Percentiles rank a stretch among this genome's conserved stretches.
phyloP scores from a whole-genome alignment of 352 stramenopile species.

The Aphanomyces cochlioides region DNA sequence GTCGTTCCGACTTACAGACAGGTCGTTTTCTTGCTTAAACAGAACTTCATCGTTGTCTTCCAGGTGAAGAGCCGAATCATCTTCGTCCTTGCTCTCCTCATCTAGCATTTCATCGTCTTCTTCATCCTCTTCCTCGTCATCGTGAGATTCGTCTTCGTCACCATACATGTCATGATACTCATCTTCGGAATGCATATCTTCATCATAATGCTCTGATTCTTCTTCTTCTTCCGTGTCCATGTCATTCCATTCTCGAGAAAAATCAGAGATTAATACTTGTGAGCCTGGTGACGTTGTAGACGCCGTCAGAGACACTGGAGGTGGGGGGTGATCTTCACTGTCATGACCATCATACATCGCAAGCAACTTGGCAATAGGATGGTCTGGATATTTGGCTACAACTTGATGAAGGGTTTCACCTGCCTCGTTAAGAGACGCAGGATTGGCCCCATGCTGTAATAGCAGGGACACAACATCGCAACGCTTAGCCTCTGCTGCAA shows the following conservation, averaged over 20 bases:
- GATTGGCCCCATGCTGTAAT: constrained; percentile 65
- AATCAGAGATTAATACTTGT: constrained; percentile 8
- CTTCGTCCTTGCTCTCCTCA: background rate
- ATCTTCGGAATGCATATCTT: constrained; percentile 50
- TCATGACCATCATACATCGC: constrained; percentile 12
- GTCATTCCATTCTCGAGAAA: constrained; percentile 33
- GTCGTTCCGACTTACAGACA: background rate
- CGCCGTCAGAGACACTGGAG: background rate
- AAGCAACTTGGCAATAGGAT: constrained; percentile 13
- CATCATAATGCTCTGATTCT: constrained; percentile 35
- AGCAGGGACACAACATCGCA: constrained; percentile 75
- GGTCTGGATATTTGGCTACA: background rate
- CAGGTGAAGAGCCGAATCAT: too few relatives aligned
- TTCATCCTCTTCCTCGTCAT: constrained; percentile 36
- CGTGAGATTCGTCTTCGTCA: constrained; percentile 33
- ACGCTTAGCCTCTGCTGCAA: constrained; percentile 52
- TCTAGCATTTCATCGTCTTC: constrained; percentile 28
- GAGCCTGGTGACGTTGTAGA: background rate
- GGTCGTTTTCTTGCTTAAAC: too few relatives aligned
- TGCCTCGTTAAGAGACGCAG: background rate
- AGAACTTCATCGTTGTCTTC: background rate
- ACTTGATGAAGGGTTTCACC: constrained; percentile 2
- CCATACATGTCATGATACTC: constrained; percentile 56
- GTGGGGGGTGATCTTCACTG: background rate
- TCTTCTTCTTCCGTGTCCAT: constrained; percentile 44